Evolutionary conservation across 257 asterid genomes (phyloP), one percentile per base, ranked within the genome.

Genomic region (Buddleja alternifolia): DNA sequence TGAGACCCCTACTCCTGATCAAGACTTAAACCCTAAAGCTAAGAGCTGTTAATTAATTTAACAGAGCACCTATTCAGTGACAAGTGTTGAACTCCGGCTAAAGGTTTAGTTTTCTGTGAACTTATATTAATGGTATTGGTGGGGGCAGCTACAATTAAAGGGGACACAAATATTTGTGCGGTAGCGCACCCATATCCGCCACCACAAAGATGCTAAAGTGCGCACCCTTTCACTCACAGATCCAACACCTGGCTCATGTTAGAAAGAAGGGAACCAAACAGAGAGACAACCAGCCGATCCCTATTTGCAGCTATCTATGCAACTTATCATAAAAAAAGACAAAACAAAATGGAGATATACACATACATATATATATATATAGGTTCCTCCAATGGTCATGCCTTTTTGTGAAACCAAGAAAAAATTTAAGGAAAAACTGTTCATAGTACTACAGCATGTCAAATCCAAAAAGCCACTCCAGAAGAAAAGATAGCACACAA

Each of bases 231-330:
- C 52, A 45, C 52, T 51, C 75, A 54, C 46, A 51, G 11, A 23
- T 20, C n/a, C 77, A 76, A 77, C 79, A 82, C 77, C 80, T 77
- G 82, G 69, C 74, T 61, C 75, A 83, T 80, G 80, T 70, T 66
- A 74, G 64, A 61, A 62, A 50, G 47, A 50, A 58, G 80, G 82
- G 80, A 76, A 79, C 77, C 81, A 66, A 66, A 57, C 59, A 65
- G 67, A 32, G 60, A 48, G 77, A 75, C 73, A 70, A 50, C 71
- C 57, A 68, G 69, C 73, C 66, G 65, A 73, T 63, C 67, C 79
- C 63, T 3, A 58, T 62, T 75, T 76, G 14, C 76, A 78, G 53
- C 37, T 69, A 60, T 69, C 79, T 60, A 71, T 73, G 82, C 54
- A 15, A n/a, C 4, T 8, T 29, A 41, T 39, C 52, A 50, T 8